Evolutionary conservation across 2,329 filamentous ascomycete genomes (phyloP).

Genomic region (Dothidotthia symphoricarpi): DNA sequence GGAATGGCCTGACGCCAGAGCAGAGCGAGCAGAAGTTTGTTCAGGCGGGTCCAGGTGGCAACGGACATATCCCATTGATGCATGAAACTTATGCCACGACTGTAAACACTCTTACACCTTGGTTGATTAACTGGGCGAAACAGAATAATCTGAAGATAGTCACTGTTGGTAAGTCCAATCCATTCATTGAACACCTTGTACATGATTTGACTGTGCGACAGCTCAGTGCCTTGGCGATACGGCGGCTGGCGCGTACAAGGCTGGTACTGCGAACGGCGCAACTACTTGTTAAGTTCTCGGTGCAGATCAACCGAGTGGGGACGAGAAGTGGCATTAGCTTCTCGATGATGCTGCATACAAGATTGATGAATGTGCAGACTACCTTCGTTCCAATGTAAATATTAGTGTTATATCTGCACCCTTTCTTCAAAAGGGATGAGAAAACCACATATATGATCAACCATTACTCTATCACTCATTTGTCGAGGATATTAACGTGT

Average conservation of each 20-base stretch:
- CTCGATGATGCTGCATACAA: too few relatives aligned
- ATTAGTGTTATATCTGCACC: too few relatives aligned
- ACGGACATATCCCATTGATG: conserved; percentile 39
- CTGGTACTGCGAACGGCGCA: conserved; percentile 22
- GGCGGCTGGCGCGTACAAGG: conserved; percentile 23
- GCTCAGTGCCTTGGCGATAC: conserved; percentile 37
- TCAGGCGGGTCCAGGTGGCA: conserved; percentile 33
- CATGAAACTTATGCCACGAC: conserved; percentile 38
- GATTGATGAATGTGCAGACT: too few relatives aligned
- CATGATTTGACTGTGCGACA: conserved; percentile 11
- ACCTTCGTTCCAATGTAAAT: too few relatives aligned
- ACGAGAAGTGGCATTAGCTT: too few relatives aligned
- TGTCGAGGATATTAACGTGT: too few relatives aligned
- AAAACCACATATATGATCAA: too few relatives aligned
- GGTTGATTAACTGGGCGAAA: conserved; percentile 41
- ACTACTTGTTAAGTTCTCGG: conserved; percentile 16
- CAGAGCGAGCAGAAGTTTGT: conserved; percentile 37
- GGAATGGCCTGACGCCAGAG: conserved; percentile 32
- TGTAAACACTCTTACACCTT: conserved; percentile 36
- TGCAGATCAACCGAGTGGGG: too few relatives aligned
- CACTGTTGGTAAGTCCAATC: conserved; percentile 31
- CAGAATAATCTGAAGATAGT: conserved; percentile 38
- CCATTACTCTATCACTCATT: too few relatives aligned
- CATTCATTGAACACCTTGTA: not conserved
- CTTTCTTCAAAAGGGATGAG: too few relatives aligned